Evolutionary conservation across 495 filamentous ascomycete genomes (phyloP).

Genomic region (Rhizodiscina lignyota): DNA sequence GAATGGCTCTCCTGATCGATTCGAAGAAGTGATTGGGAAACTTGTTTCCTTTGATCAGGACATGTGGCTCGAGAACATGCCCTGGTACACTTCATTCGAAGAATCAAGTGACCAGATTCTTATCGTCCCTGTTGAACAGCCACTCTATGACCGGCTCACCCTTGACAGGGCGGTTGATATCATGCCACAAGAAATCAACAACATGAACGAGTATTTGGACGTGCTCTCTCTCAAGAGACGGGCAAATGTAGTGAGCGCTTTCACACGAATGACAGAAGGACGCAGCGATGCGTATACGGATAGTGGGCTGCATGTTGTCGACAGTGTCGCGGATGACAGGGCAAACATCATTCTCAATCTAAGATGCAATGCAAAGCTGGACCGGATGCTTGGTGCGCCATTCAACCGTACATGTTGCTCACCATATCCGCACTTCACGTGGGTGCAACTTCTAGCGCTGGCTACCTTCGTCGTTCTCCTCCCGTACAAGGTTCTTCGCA

Average conservation of each 20-base stretch:
- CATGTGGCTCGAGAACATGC: too few species aligned
- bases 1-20: slow-evolving; percentile 27
- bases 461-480: too few species aligned
- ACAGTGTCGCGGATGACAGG: slow-evolving; percentile 28
- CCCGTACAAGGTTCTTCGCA: too few species aligned
- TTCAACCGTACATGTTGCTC: slow-evolving; percentile 43
- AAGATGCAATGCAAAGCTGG: slow-evolving; percentile 33
- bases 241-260: slow-evolving; percentile 35
- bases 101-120: slow-evolving; percentile 14
- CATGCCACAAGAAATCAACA: slow-evolving; percentile 30
- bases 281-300: neutral
- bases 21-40: slow-evolving; percentile 27
- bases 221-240: slow-evolving; percentile 25
- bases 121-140: slow-evolving; percentile 37
- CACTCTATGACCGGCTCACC: slow-evolving; percentile 32
- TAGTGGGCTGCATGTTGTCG: slow-evolving; percentile 36
- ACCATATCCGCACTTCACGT: slow-evolving; percentile 20
- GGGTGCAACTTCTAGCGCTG: too few species aligned
- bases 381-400: slow-evolving; percentile 21
- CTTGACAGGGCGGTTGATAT: slow-evolving; percentile 29
- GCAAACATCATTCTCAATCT: slow-evolving; percentile 40
- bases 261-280: slow-evolving; percentile 28
- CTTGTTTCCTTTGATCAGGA: slow-evolving; percentile 20
- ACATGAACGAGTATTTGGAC: slow-evolving; percentile 38
- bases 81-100: slow-evolving; percentile 10